These are phyloP conservation scores for Magnusiomyces paraingens DNA, from an alignment of 1,139 yeast genomes.

Conservation along the genomic window DNA sequence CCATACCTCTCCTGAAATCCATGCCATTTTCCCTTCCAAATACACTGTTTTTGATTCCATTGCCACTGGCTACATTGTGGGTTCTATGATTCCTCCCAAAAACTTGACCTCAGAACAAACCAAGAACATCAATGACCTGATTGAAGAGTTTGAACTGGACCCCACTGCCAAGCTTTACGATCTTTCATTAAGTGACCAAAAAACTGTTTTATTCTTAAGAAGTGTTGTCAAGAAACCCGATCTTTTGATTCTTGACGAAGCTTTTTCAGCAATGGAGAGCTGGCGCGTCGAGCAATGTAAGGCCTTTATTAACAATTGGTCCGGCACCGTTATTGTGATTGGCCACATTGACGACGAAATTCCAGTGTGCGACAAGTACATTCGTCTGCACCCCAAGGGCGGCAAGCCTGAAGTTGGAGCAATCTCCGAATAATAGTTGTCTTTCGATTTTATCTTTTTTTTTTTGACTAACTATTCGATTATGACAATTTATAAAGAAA, in stretches of 20 bases:
- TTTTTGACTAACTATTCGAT: too few relatives aligned
- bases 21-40: constrained; percentile 64
- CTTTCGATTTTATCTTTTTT: too few relatives aligned
- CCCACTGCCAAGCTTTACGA: constrained; percentile 43
- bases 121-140: constrained; percentile 30
- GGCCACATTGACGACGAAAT: constrained; percentile 69
- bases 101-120: constrained; percentile 35
- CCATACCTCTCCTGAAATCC: constrained; percentile 86
- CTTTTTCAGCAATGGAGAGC: constrained; percentile 85
- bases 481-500: too few relatives aligned
- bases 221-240: constrained; percentile 72
- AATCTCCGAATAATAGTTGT: too few relatives aligned
- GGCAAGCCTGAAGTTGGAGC: constrained; percentile 9
- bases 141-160: constrained; percentile 30
- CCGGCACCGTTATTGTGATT: constrained; percentile 65
- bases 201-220: constrained; percentile 65
- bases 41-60: constrained; percentile 51
- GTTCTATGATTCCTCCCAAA: constrained; percentile 45
- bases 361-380: constrained; percentile 48
- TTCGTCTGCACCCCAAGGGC: constrained; percentile 33
- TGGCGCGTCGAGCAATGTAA: constrained; percentile 61
- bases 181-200: constrained; percentile 67
- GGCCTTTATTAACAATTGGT: constrained; percentile 50
- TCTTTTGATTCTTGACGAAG: constrained; percentile 80
- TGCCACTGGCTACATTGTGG: constrained; percentile 68